phyloP scores from a whole-genome alignment of 2,329 filamentous ascomycete species.

The Trichophyton mentagrophytes region DNA sequence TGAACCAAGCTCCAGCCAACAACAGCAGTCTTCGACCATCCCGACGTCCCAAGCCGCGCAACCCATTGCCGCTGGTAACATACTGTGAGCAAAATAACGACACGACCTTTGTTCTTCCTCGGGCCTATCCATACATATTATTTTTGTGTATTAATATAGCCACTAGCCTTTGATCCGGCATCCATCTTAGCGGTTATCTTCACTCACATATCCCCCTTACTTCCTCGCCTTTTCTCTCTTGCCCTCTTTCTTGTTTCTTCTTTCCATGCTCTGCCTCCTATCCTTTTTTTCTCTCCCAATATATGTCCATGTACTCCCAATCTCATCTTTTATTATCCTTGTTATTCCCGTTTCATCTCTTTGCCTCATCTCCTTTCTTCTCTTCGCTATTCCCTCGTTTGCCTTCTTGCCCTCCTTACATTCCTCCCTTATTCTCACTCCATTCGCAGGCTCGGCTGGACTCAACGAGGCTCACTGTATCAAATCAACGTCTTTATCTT shows the following conservation, averaged over 20 bases:
- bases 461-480: not conserved
- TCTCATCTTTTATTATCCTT: conserved; percentile 1
- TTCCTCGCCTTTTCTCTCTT: not conserved
- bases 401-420: not conserved
- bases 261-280: not conserved
- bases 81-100: not conserved
- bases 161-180: not conserved
- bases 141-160: not conserved
- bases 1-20: conserved; percentile 12
- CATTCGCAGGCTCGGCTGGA: conserved; percentile 1
- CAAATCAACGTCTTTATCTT: conserved; percentile 1
- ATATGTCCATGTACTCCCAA: conserved; percentile 1
- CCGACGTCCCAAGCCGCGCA: not conserved
- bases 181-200: not conserved
- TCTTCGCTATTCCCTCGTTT: not conserved
- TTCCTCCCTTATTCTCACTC: not conserved
- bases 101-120: not conserved
- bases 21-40: not conserved
- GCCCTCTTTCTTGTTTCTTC: not conserved
- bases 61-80: conserved; percentile 1
- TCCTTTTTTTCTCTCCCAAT: not conserved
- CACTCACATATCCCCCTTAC: not conserved
- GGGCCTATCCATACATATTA: not conserved
- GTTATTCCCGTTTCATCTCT: not conserved
- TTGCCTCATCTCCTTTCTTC: not conserved